phyloP scores from a whole-genome alignment of 108 stramenopile species.

The Discostella pseudostelligera region DNA sequence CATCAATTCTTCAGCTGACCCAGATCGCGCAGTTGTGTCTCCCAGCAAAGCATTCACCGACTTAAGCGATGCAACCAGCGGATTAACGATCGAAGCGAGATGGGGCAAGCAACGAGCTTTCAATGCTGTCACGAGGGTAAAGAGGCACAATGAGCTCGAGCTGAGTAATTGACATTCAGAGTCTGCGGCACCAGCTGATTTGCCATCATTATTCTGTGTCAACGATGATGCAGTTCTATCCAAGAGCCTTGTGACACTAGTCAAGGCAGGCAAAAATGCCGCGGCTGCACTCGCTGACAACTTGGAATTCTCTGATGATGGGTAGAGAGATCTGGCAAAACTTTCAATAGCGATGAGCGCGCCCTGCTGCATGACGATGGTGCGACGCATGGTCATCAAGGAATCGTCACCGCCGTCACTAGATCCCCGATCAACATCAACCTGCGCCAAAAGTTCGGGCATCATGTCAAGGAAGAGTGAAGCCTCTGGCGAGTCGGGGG shows the following conservation, averaged over 20 bases:
- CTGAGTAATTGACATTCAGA: slow-evolving; percentile 49
- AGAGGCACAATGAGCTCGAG: slow-evolving; percentile 57
- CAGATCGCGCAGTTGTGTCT: slow-evolving; percentile 9
- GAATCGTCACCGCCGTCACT: slow-evolving; percentile 31
- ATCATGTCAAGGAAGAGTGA: slow-evolving; percentile 73
- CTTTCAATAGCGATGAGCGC: slow-evolving; percentile 73
- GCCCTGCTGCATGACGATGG: slow-evolving; percentile 57
- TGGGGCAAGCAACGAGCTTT: slow-evolving; percentile 59
- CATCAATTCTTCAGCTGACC: slow-evolving; percentile 39
- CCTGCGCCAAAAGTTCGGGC: slow-evolving; percentile 57
- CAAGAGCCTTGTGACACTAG: slow-evolving; percentile 37
- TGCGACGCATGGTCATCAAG: slow-evolving; percentile 17
- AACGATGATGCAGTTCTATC: slow-evolving; percentile 29
- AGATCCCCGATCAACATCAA: slow-evolving; percentile 7
- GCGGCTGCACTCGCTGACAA: slow-evolving; percentile 30
- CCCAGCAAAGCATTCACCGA: slow-evolving; percentile 33
- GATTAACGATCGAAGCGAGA: slow-evolving; percentile 64
- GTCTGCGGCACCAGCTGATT: slow-evolving; percentile 21
- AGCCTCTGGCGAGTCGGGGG: slow-evolving; percentile 57
- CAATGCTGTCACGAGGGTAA: slow-evolving; percentile 59
- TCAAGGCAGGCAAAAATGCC: slow-evolving; percentile 44
- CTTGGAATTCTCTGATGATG: slow-evolving; percentile 30
- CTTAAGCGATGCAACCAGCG: slow-evolving; percentile 49
- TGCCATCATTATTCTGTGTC: slow-evolving; percentile 22
- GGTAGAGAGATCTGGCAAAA: slow-evolving; percentile 46